Percentiles rank a stretch among this genome's conserved stretches.
These are phyloP conservation scores for Hortiboletus flavorubellus DNA, from an alignment of 768 basidiomycete species.

Conservation along the genomic window DNA sequence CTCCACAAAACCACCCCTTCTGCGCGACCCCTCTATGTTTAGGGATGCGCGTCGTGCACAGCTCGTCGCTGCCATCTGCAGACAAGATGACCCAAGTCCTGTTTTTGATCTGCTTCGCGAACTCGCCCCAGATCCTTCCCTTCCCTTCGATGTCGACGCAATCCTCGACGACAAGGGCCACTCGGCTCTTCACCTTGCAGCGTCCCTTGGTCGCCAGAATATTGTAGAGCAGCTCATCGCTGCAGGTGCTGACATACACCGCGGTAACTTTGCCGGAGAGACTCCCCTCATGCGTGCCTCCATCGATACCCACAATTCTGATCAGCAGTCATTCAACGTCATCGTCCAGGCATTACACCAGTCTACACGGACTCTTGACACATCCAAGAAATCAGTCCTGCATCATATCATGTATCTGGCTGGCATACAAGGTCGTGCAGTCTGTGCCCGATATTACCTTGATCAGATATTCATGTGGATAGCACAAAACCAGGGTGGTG, in stretches of 20 bases:
- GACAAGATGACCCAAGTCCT: slow-evolving; percentile 61
- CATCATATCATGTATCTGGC: slow-evolving; percentile 92
- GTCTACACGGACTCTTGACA: slow-evolving; percentile 87
- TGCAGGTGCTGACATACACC: slow-evolving; percentile 80
- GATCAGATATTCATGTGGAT: slow-evolving; percentile 87
- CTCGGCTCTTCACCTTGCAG: slow-evolving; percentile 90
- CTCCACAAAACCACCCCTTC: slow-evolving; percentile 59
- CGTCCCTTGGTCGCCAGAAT: slow-evolving; percentile 72
- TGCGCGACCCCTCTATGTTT: slow-evolving; percentile 52
- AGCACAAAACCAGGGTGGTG: slow-evolving; percentile 69
- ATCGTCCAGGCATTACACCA: slow-evolving; percentile 63
- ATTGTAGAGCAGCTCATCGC: slow-evolving; percentile 68
- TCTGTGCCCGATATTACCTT: slow-evolving; percentile 85
- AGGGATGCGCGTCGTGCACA: slow-evolving; percentile 56
- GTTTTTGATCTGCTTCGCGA: slow-evolving; percentile 67
- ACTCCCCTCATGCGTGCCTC: slow-evolving; percentile 92
- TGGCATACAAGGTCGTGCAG: slow-evolving; percentile 84
- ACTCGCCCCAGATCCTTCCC: slow-evolving; percentile 43
- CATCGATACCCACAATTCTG: slow-evolving; percentile 82
- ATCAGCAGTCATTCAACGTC: slow-evolving; percentile 67
- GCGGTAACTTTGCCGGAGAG: slow-evolving; percentile 92
- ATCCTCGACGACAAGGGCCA: slow-evolving; percentile 94
- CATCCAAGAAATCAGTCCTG: slow-evolving; percentile 76
- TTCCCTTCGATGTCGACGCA: slow-evolving; percentile 62
- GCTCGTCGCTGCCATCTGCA: slow-evolving; percentile 62